These are phyloP conservation scores for Aspergillus jensenii DNA, from an alignment of 2,329 filamentous ascomycete genomes.

Conservation along the genomic window DNA sequence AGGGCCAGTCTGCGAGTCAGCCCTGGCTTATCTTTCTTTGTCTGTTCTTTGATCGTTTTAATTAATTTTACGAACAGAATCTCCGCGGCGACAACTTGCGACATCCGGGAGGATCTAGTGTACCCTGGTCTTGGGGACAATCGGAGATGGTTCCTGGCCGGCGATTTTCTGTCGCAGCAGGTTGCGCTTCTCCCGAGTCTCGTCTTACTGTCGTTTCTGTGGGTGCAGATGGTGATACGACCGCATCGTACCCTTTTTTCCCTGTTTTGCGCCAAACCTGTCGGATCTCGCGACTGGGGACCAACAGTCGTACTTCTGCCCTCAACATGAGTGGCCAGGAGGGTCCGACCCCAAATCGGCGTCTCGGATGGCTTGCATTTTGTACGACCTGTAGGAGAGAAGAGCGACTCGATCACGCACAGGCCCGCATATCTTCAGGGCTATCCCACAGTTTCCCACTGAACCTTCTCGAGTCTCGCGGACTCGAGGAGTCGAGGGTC, in stretches of 20 bases:
- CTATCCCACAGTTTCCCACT: constrained; percentile 9
- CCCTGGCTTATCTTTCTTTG: background rate
- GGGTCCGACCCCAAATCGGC: constrained; percentile 1
- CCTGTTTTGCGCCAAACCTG: background rate
- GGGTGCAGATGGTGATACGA: background rate
- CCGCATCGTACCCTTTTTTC: background rate
- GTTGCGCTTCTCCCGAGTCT: background rate
- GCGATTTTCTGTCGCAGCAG: background rate
- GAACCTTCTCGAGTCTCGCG: background rate
- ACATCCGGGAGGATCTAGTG: constrained; percentile 3
- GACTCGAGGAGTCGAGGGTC: background rate
- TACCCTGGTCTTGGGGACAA: constrained; percentile 4
- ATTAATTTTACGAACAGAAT: background rate
- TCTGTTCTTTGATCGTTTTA: background rate
- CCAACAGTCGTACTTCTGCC: constrained; percentile 4
- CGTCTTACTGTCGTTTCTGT: background rate
- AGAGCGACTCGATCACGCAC: constrained; percentile 10
- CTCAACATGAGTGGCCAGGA: background rate
- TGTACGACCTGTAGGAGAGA: constrained; percentile 7
- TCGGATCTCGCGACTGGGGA: background rate
- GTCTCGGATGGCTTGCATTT: constrained; percentile 17
- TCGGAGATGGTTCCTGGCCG: constrained; percentile 7
- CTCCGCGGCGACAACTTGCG: background rate
- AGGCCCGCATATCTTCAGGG: constrained; percentile 9
- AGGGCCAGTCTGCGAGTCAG: background rate